Percentiles rank a stretch among this genome's conserved stretches.
Conservation (phyloP, 192 early-diverging fungal species). For the Coemansia pectinata region DNA sequence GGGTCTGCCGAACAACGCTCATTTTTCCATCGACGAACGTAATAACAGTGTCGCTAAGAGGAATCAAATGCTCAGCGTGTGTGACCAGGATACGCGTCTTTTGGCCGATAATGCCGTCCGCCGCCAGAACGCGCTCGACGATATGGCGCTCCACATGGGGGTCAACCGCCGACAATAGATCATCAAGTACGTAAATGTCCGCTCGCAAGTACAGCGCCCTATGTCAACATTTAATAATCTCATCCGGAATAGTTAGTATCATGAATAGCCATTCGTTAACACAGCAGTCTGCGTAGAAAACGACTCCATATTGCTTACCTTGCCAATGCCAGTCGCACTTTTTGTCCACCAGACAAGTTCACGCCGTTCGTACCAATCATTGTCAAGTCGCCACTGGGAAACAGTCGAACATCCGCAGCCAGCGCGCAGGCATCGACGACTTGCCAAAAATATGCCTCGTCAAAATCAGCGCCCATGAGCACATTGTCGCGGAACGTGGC, state of each 20-base stretch:
- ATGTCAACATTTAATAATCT: background rate
- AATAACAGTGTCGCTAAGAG: conserved; percentile 20
- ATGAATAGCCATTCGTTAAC: background rate
- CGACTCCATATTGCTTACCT: conserved; percentile 13
- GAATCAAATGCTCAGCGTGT: conserved; percentile 51
- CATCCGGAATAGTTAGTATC: background rate
- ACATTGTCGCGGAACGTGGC: conserved; percentile 54
- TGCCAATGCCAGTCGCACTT: conserved; percentile 64
- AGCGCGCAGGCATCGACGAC: conserved; percentile 39
- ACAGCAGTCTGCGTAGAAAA: background rate
- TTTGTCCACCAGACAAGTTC: conserved; percentile 65
- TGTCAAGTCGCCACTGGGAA: conserved; percentile 47
- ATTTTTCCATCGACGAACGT: conserved; percentile 16
- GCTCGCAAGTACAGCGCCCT: conserved; percentile 66
- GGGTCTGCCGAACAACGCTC: conserved; percentile 7
- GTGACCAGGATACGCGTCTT: conserved; percentile 61
- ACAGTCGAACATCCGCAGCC: conserved; percentile 17
- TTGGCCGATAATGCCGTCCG: conserved; percentile 26
- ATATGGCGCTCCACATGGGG: conserved; percentile 62
- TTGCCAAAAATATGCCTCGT: conserved; percentile 19
- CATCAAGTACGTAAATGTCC: conserved; percentile 69
- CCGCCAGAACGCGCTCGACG: conserved; percentile 50
- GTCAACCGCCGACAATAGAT: conserved; percentile 69
- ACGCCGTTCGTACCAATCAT: conserved; percentile 60
- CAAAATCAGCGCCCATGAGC: conserved; percentile 35